These are phyloP conservation scores for Pseudonitzschia delicatissima DNA, from an alignment of 108 stramenopile genomes.

Conservation along the genomic window DNA sequence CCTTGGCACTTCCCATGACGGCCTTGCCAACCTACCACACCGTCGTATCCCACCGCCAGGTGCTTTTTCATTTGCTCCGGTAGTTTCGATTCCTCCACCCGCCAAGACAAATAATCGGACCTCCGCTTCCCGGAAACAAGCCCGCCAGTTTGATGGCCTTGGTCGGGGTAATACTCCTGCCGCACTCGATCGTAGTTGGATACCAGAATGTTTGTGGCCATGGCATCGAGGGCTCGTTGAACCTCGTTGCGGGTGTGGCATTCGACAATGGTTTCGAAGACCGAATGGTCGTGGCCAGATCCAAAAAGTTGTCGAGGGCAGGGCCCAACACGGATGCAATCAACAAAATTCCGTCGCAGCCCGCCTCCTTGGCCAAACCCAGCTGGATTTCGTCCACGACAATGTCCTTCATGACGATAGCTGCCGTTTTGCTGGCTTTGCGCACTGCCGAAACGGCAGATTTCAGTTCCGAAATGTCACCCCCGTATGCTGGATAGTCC, in stretches of 20 bases:
- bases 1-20: constrained; percentile 75
- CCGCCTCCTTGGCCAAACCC: constrained; percentile 86
- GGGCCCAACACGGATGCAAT: constrained; percentile 83
- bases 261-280: constrained; percentile 86
- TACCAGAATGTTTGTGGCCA: constrained; percentile 84
- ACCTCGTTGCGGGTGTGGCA: constrained; percentile 88
- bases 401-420: constrained; percentile 91
- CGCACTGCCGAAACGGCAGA: constrained; percentile 73
- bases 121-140: constrained; percentile 81
- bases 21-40: constrained; percentile 83
- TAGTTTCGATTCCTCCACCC: constrained; percentile 74
- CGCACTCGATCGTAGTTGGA: constrained; percentile 79
- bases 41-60: constrained; percentile 86
- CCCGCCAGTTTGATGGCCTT: constrained; percentile 83
- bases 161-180: constrained; percentile 60
- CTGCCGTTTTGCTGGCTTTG: constrained; percentile 57
- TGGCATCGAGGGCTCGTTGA: constrained; percentile 67
- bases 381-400: constrained; percentile 90
- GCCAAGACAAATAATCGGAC: constrained; percentile 82
- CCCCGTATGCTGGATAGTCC: constrained; percentile 83
- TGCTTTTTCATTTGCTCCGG: constrained; percentile 81
- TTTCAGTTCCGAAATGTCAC: constrained; percentile 76
- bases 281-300: constrained; percentile 85
- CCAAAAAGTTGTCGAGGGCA: constrained; percentile 77
- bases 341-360: constrained; percentile 81